A percentile compares a stretch with the other conserved stretches of the same genome.
These are phyloP conservation scores for Trichoderma sp. DNA, from an alignment of 2,329 filamentous ascomycete species.

Conservation along the genomic window DNA sequence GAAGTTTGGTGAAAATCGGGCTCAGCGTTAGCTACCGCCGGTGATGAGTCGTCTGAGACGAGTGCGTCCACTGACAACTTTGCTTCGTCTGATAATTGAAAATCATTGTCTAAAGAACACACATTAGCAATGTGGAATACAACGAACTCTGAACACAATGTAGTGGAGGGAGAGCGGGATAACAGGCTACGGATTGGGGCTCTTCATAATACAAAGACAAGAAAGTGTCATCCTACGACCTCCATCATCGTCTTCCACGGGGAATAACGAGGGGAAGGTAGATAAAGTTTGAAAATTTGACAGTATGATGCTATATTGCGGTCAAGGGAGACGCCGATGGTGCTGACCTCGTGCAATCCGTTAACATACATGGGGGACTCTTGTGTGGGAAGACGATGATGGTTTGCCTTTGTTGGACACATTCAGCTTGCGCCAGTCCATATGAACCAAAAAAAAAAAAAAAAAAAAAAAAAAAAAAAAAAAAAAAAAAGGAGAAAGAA, in stretches of 20 bases:
- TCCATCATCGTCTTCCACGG: conserved; percentile 64
- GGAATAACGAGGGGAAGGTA: conserved; percentile 39
- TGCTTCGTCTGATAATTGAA: conserved; percentile 62
- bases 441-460: background rate
- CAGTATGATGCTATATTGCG: conserved; percentile 46
- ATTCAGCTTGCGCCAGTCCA: conserved; percentile 25
- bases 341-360: conserved; percentile 40
- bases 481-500: conserved; percentile 26
- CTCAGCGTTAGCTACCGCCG: conserved; percentile 22
- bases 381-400: conserved; percentile 68
- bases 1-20: conserved; percentile 30
- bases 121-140: conserved; percentile 44
- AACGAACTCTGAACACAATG: conserved; percentile 7
- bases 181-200: conserved; percentile 17
- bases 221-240: conserved; percentile 53
- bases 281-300: conserved; percentile 33
- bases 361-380: conserved; percentile 66
- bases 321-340: conserved; percentile 40
- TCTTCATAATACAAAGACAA: conserved; percentile 46
- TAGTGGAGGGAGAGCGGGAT: background rate
- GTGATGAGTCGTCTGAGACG: conserved; percentile 59
- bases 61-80: conserved; percentile 67
- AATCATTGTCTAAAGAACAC: conserved; percentile 59
- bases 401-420: conserved; percentile 61
- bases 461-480: conserved; percentile 12